Percentiles rank a stretch among this genome's conserved stretches.
Conservation (phyloP, 495 filamentous ascomycete genomes). For the Parathielavia appendiculata region DNA sequence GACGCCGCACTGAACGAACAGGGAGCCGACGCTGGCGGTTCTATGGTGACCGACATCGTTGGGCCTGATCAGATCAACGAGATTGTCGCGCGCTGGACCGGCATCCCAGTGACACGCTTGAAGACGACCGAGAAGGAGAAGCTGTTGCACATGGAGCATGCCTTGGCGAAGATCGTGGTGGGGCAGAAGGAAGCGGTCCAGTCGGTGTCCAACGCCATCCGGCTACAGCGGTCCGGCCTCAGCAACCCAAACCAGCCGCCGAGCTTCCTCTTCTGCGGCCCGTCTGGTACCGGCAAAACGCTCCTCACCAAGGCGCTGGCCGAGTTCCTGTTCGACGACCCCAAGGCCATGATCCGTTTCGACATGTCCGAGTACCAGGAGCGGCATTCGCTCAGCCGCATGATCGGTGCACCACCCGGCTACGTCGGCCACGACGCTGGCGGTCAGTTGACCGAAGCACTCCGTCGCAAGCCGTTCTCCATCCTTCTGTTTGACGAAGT, state of each 20-base stretch:
- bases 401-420: conserved; percentile 96
- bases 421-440: conserved; percentile 97
- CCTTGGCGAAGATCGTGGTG: conserved; percentile 75
- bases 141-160: conserved; percentile 87
- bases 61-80: conserved; percentile 99
- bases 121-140: conserved; percentile 97
- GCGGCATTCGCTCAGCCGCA: conserved; percentile 88
- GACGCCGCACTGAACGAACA: conserved; percentile 67
- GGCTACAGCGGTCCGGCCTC: conserved; percentile 88
- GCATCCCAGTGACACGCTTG: conserved; percentile 89
- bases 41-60: conserved; percentile 85
- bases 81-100: conserved; percentile 92
- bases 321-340: conserved; percentile 96
- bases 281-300: conserved; percentile 96
- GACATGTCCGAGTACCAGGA: conserved; percentile 99
- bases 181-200: conserved; percentile 94
- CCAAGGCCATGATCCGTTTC: conserved; percentile 97
- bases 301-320: conserved; percentile 92
- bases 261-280: conserved; percentile 97
- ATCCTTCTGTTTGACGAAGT: conserved; percentile 97
- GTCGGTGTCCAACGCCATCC: conserved; percentile 91
- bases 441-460: conserved; percentile 88
- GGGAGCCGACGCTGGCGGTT: conserved; percentile 53
- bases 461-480: conserved; percentile 91
- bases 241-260: conserved; percentile 93